These are phyloP conservation scores for Recurvomyces mirabilis DNA, from an alignment of 495 filamentous ascomycete species.

Conservation along the genomic window DNA sequence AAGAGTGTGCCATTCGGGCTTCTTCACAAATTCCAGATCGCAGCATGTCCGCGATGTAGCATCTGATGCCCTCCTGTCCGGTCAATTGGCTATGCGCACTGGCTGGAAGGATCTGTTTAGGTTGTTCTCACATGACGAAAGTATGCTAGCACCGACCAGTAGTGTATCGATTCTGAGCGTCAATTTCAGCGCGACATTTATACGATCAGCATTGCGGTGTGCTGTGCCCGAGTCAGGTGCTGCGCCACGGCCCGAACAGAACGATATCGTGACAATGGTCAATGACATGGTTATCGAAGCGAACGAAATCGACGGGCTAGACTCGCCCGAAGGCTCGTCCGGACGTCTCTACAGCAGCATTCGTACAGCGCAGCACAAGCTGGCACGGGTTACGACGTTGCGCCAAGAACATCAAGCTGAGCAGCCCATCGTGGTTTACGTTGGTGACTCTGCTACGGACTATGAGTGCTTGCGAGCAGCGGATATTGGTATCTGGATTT, in stretches of 20 bases:
- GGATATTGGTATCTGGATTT: slow-evolving; percentile 28
- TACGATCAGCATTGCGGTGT: slow-evolving; percentile 13
- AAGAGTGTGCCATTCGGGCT: slow-evolving; percentile 11
- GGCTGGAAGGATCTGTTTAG: slow-evolving; percentile 14
- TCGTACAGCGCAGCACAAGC: slow-evolving; percentile 27
- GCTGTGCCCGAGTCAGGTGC: neutral
- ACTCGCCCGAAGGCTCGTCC: slow-evolving; percentile 8
- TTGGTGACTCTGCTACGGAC: slow-evolving; percentile 31
- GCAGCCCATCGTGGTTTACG: slow-evolving; percentile 15
- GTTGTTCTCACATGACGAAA: neutral
- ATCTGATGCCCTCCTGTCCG: slow-evolving; percentile 9
- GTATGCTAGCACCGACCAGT: neutral
- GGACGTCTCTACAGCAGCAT: slow-evolving; percentile 17
- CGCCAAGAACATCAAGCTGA: neutral
- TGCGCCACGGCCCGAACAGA: neutral
- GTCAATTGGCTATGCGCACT: slow-evolving; percentile 20
- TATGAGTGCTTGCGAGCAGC: slow-evolving; percentile 27
- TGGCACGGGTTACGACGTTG: neutral
- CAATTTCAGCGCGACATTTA: slow-evolving; percentile 28
- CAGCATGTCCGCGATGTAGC: slow-evolving; percentile 14
- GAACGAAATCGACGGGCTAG: slow-evolving; percentile 27
- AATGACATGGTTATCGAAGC: slow-evolving; percentile 16
- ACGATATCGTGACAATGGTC: neutral
- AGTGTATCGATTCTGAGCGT: slow-evolving; percentile 25
- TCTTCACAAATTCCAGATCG: slow-evolving; percentile 17